Evolutionary conservation across 2,329 filamentous ascomycete genomes (phyloP).

Genomic region (Pyricularia grisea): DNA sequence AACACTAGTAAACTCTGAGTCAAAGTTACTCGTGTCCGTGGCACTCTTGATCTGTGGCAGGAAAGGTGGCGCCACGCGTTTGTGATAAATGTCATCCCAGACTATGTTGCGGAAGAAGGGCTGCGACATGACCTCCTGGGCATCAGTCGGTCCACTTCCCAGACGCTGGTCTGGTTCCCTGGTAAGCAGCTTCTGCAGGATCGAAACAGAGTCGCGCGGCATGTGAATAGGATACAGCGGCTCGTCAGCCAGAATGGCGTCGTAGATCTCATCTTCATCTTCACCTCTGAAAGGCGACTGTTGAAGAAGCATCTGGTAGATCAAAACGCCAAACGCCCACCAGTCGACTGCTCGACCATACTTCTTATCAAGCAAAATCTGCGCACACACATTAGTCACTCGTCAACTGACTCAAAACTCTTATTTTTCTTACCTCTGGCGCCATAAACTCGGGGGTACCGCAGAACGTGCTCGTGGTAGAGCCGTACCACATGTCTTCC

Average conservation of each 20-base stretch:
- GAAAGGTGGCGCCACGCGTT: conserved; percentile 83
- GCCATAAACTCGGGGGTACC: conserved; percentile 99
- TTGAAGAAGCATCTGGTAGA: conserved; percentile 99
- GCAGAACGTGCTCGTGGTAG: conserved; percentile 95
- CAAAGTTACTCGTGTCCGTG: conserved; percentile 99
- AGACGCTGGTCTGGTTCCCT: conserved; percentile 89
- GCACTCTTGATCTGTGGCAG: conserved; percentile 80
- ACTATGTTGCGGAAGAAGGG: conserved; percentile 97
- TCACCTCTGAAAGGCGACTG: conserved; percentile 98
- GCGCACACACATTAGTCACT: background rate
- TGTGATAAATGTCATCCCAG: conserved; percentile 98
- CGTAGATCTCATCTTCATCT: conserved; percentile 98
- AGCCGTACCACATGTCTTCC: conserved; percentile 99
- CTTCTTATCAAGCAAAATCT: conserved; percentile 97
- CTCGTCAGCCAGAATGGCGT: conserved; percentile 94
- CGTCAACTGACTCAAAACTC: too few relatives aligned
- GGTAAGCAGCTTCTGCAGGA: conserved; percentile 92
- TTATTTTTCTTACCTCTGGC: conserved; percentile 62
- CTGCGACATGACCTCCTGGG: conserved; percentile 97
- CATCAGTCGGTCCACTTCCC: conserved; percentile 90
- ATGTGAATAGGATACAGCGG: conserved; percentile 97
- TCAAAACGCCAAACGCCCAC: conserved; percentile 99
- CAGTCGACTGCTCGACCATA: conserved; percentile 96
- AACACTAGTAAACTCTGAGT: conserved; percentile 96
- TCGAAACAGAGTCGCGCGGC: conserved; percentile 94